phyloP scores from a whole-genome alignment of 306 rosid species.

The Cercis canadensis region DNA sequence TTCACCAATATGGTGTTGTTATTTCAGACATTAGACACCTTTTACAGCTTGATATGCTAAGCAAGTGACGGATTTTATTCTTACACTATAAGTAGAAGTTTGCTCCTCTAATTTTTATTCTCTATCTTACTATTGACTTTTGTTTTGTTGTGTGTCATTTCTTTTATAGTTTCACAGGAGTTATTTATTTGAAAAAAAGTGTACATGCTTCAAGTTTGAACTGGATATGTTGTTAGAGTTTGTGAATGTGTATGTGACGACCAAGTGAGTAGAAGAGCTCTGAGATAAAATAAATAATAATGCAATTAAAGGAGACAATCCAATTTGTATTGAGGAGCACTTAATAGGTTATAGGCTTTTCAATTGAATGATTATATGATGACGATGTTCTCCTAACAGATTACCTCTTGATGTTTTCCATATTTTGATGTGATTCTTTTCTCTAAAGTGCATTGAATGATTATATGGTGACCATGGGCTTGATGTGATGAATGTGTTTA shows the following conservation, averaged over 20 bases:
- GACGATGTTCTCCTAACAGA: constrained; percentile 20
- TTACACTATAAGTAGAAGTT: no score
- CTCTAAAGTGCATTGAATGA: constrained; percentile 85
- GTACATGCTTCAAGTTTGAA: constrained; percentile 73
- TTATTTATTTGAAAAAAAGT: no score
- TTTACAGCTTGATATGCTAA: no score
- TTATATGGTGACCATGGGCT: constrained; percentile 99
- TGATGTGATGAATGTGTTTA: constrained; percentile 95
- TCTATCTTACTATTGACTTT: no score
- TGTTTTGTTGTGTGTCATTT: no score
- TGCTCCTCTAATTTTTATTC: no score
- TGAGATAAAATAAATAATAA: constrained; percentile 79
- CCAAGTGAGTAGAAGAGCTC: constrained; percentile 85
- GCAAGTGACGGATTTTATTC: no score
- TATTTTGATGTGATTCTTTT: constrained; percentile 35
- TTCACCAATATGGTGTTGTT: no score
- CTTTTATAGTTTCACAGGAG: no score
- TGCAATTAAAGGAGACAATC: constrained; percentile 68
- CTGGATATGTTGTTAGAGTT: constrained; percentile 98
- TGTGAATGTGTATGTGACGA: constrained; percentile 82
- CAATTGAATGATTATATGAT: constrained; percentile 34
- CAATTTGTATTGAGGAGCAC: constrained; percentile 86
- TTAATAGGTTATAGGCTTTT: constrained; percentile 73
- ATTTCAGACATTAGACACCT: no score
- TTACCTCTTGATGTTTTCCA: constrained; percentile 31